phyloP scores from a whole-genome alignment of 345 rosid genomes.

The Pugionium dolabratum region DNA sequence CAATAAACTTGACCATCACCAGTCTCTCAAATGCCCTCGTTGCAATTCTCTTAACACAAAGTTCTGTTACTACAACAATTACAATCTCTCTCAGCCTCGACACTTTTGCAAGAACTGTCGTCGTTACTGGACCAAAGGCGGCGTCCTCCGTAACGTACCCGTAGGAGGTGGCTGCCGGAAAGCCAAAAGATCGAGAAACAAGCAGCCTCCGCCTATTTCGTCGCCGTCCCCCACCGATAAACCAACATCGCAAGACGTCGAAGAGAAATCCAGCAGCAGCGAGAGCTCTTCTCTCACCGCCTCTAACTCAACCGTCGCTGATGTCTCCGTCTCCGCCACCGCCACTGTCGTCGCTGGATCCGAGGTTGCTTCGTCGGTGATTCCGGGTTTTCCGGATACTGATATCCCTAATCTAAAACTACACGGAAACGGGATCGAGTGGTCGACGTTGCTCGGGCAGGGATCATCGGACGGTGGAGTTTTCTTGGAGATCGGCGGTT shows the following conservation, averaged over 20 bases:
- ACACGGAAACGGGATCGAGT: slow-evolving; percentile 47
- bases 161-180: slow-evolving; percentile 60
- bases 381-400: slow-evolving; percentile 38
- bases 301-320: slow-evolving; percentile 43
- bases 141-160: slow-evolving; percentile 96
- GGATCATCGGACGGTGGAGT: slow-evolving; percentile 60
- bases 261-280: slow-evolving; percentile 56
- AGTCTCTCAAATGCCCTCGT: slow-evolving; percentile 90
- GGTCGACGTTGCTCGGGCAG: slow-evolving; percentile 53
- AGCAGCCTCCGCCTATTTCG: slow-evolving; percentile 31
- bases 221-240: slow-evolving; percentile 24
- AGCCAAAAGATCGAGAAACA: slow-evolving; percentile 62
- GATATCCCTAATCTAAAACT: slow-evolving; percentile 39
- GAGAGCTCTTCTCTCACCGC: slow-evolving; percentile 87
- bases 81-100: slow-evolving; percentile 98
- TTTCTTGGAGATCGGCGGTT: slow-evolving; percentile 67
- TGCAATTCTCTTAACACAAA: slow-evolving; percentile 90
- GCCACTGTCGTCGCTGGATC: slow-evolving; percentile 12
- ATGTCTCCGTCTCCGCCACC: slow-evolving; percentile 3
- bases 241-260: slow-evolving; percentile 21
- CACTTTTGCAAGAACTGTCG: slow-evolving; percentile 98
- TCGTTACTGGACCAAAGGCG: slow-evolving; percentile 98
- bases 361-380: slow-evolving; percentile 49
- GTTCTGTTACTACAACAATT: slow-evolving; percentile 96
- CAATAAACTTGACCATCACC: slow-evolving; percentile 50